A percentile compares a stretch with the other conserved stretches of the same genome.
These are phyloP conservation scores for Paxillus involutus DNA, from an alignment of 768 basidiomycete species.

Conservation along the genomic window DNA sequence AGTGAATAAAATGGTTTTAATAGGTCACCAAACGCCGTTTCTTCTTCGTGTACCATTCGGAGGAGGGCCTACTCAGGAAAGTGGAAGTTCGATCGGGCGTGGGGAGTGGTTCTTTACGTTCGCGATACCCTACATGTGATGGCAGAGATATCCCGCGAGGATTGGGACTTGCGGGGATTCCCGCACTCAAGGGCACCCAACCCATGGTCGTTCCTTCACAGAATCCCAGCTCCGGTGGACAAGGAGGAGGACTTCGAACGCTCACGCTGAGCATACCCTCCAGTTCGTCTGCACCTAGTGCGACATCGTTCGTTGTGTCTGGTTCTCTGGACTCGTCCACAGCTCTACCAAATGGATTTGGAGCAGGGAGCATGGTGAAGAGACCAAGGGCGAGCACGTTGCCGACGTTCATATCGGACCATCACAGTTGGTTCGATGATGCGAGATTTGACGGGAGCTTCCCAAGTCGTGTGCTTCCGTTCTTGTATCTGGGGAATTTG, in stretches of 20 bases:
- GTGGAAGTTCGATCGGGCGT: no score
- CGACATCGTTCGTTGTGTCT: slow-evolving; percentile 2
- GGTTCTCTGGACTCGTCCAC: background rate
- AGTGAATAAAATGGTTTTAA: no score
- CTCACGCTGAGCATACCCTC: slow-evolving; percentile 20
- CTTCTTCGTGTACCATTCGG: no score
- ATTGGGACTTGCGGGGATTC: background rate
- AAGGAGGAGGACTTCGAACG: slow-evolving; percentile 20
- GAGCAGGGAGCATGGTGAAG: slow-evolving; percentile 22
- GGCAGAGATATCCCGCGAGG: background rate
- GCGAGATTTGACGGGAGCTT: slow-evolving; percentile 93
- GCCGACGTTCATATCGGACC: slow-evolving; percentile 63
- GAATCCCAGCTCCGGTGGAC: background rate
- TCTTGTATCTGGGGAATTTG: slow-evolving; percentile 94
- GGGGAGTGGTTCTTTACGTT: no score
- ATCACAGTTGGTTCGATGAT: slow-evolving; percentile 93
- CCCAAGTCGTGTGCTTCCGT: slow-evolving; percentile 89
- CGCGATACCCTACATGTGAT: no score
- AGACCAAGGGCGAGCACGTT: slow-evolving; percentile 74
- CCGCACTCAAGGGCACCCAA: slow-evolving; percentile 7
- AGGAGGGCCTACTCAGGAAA: no score
- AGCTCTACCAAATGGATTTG: background rate
- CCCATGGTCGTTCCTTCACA: slow-evolving; percentile 4
- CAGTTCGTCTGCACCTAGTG: slow-evolving; percentile 14
- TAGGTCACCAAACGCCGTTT: no score